Evolutionary conservation across 139 green algal species (phyloP).

Genomic region (Chlamydomonas schloesseri): DNA sequence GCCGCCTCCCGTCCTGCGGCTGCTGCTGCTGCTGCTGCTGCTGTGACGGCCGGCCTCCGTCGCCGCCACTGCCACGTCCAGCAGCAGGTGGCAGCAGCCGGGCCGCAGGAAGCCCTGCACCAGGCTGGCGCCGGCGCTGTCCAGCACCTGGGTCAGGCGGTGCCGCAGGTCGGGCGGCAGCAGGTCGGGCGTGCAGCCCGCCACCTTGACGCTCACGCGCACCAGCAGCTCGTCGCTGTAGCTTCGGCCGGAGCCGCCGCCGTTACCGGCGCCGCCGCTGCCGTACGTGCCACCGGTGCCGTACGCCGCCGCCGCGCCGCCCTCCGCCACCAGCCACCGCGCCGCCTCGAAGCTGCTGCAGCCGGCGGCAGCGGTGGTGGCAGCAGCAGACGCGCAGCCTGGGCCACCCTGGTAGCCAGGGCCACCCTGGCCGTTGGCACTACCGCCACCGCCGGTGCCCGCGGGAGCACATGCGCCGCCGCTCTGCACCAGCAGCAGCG

Average conservation of each 20-base stretch:
- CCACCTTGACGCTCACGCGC: conserved; percentile 49
- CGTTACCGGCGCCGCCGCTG: too few species aligned
- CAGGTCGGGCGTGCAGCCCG: conserved; percentile 34
- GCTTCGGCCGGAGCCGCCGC: too few species aligned
- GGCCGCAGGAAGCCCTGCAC: conserved; percentile 43
- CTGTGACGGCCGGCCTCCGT: not conserved
- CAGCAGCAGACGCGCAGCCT: too few species aligned
- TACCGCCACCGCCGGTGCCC: too few species aligned
- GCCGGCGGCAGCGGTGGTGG: too few species aligned
- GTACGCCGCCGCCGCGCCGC: conserved; percentile 22
- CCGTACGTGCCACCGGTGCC: too few species aligned
- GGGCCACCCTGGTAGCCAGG: too few species aligned
- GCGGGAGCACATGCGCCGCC: too few species aligned
- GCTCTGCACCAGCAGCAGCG: too few species aligned
- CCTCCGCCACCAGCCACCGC: conserved; percentile 19
- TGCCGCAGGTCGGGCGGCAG: conserved; percentile 41
- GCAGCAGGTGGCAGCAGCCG: conserved; percentile 41
- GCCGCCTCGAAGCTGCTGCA: conserved; percentile 38
- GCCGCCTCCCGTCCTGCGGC: not conserved
- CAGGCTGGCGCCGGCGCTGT: conserved; percentile 7
- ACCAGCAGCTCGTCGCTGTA: conserved; percentile 34
- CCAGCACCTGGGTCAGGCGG: conserved; percentile 28
- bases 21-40: too few species aligned
- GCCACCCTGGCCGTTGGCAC: too few species aligned
- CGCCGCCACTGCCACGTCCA: not conserved